Percentiles rank a stretch among this genome's conserved stretches.
Conservation (phyloP, 371 early-diverging fungal genomes). For the Rhizomucor miehei region DNA sequence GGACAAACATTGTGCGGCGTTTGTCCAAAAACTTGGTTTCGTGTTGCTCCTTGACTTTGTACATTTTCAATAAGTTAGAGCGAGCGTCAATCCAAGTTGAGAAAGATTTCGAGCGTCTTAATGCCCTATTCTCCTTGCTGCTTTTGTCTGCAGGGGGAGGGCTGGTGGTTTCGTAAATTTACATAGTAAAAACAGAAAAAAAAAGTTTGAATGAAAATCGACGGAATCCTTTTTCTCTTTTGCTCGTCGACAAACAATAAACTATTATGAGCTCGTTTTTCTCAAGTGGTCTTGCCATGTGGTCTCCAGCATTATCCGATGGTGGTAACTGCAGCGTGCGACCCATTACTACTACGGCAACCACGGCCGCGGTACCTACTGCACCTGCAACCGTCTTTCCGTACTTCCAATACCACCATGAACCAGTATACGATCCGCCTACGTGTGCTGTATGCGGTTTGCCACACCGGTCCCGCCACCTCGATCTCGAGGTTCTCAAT, state of each 20-base stretch:
- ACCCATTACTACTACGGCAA: neutral
- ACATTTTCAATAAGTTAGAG: slow-evolving; percentile 23
- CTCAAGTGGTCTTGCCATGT: slow-evolving; percentile 12
- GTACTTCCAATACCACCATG: neutral
- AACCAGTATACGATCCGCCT: slow-evolving; percentile 6
- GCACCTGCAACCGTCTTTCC: neutral
- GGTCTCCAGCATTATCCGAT: slow-evolving; percentile 6
- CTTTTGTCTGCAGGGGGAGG: slow-evolving; percentile 7
- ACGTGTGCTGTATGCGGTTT: slow-evolving; percentile 13
- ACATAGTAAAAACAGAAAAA: neutral
- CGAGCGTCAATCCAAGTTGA: slow-evolving; percentile 18
- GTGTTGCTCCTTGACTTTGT: slow-evolving; percentile 19
- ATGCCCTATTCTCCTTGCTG: slow-evolving; percentile 12
- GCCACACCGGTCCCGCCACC: slow-evolving; percentile 2
- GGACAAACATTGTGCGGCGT: slow-evolving; percentile 12
- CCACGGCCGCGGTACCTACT: neutral
- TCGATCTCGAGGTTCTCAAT: neutral
- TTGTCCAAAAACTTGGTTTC: slow-evolving; percentile 7
- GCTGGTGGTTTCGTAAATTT: slow-evolving; percentile 18
- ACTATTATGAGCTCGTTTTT: slow-evolving; percentile 3
- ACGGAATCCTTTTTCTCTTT: neutral
- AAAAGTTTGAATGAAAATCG: slow-evolving; percentile 2
- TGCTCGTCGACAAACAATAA: neutral
- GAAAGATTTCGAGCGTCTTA: slow-evolving; percentile 15
- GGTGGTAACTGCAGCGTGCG: neutral